Evolutionary conservation across 768 basidiomycete species (phyloP).

Genomic region (Mycena capillaripes): DNA sequence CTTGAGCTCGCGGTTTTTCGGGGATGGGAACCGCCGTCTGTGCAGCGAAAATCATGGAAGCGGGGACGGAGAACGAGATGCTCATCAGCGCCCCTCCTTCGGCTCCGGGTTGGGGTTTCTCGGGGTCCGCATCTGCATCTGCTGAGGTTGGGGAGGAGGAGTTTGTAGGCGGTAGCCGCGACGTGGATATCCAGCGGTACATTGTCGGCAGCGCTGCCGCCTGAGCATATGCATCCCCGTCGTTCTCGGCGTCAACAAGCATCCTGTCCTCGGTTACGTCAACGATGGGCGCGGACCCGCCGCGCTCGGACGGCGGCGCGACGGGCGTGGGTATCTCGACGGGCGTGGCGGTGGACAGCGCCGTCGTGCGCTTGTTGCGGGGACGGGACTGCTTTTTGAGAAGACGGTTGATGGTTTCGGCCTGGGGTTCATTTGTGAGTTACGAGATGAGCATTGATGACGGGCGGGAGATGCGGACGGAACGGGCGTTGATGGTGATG

Average conservation of each 20-base stretch:
- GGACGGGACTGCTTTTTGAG: constrained; percentile 88
- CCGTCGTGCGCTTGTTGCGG: constrained; percentile 63
- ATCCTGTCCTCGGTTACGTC: constrained; percentile 12
- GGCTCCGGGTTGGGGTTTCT: background rate
- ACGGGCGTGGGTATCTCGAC: constrained; percentile 43
- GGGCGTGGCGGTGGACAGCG: constrained; percentile 40
- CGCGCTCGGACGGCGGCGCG: constrained; percentile 34
- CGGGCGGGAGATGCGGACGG: too few relatives aligned
- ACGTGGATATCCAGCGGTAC: constrained; percentile 83
- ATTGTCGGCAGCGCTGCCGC: constrained; percentile 61
- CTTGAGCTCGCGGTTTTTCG: background rate
- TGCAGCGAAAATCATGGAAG: constrained; percentile 15
- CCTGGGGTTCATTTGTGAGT: too few relatives aligned
- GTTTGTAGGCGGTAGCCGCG: constrained; percentile 44
- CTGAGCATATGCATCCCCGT: constrained; percentile 41
- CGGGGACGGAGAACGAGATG: constrained; percentile 70
- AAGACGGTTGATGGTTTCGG: constrained; percentile 90
- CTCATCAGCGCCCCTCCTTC: constrained; percentile 50
- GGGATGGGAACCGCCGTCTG: too few relatives aligned
- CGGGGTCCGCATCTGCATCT: background rate
- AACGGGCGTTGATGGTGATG: background rate
- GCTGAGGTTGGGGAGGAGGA: too few relatives aligned
- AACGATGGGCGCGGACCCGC: background rate
- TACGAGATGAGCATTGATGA: background rate
- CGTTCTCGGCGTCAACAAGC: constrained; percentile 23